phyloP scores from a whole-genome alignment of 106 monocot genomes.

The Allium sativum region DNA sequence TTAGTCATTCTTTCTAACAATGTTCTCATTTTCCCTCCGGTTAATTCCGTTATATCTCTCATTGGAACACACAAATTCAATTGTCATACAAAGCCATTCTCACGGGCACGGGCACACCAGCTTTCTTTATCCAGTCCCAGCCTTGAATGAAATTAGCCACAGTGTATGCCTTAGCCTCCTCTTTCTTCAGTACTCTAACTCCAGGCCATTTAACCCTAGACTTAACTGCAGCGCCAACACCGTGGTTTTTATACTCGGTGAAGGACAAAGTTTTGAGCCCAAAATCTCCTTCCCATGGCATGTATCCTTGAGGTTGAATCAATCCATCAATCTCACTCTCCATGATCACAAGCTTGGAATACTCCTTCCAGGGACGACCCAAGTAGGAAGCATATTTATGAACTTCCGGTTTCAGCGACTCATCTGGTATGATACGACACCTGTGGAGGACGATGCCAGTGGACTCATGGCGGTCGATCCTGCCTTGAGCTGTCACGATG shows the following conservation, averaged over 20 bases:
- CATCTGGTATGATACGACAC: constrained; percentile 43
- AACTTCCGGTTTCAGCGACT: constrained; percentile 7
- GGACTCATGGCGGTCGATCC: constrained; percentile 46
- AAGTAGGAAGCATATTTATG: constrained; percentile 22
- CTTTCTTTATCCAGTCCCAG: constrained; percentile 25
- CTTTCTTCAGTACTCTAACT: constrained; percentile 26
- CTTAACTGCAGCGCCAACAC: constrained; percentile 27
- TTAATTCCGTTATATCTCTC: too few species aligned
- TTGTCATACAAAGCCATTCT: neutral
- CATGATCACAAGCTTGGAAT: constrained; percentile 51
- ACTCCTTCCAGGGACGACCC: constrained; percentile 68
- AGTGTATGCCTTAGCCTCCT: constrained; percentile 35
- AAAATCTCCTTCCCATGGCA: constrained; percentile 41
- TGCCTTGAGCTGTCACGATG: constrained; percentile 57
- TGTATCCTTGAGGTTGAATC: constrained; percentile 51
- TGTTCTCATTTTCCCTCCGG: too few species aligned
- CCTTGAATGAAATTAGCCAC: constrained; percentile 50
- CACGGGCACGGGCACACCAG: neutral
- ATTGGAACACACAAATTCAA: neutral
- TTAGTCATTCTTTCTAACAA: too few species aligned
- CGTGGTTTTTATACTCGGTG: constrained; percentile 48
- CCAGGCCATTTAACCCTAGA: constrained; percentile 49
- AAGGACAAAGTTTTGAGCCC: constrained; percentile 42
- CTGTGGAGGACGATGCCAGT: constrained; percentile 62
- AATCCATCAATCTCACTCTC: constrained; percentile 39